Evolutionary conservation across 345 rosid species (phyloP).

Genomic region (Durio zibethinus): DNA sequence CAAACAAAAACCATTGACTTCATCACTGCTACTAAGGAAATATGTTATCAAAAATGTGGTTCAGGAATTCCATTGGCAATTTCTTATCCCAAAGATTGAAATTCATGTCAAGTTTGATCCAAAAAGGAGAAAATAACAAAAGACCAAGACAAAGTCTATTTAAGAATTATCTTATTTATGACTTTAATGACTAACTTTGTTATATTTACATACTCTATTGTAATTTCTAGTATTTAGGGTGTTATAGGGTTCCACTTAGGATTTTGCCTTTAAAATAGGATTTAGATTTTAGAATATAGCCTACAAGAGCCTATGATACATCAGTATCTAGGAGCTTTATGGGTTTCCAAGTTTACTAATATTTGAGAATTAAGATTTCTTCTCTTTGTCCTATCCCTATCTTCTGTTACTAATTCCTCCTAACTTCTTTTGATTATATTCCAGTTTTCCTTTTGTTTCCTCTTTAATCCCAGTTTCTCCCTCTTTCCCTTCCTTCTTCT

Average conservation of each 20-base stretch:
- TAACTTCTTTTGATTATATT: neutral
- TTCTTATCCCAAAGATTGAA: neutral
- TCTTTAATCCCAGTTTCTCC: neutral
- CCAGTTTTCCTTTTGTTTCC: neutral
- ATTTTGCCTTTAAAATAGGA: neutral
- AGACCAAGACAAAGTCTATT: neutral
- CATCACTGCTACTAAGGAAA: neutral
- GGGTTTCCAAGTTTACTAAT: neutral
- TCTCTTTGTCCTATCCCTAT: neutral
- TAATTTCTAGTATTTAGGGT: neutral
- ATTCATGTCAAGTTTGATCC: neutral
- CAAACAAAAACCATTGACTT: neutral
- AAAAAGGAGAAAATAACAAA: neutral
- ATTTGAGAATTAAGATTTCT: neutral
- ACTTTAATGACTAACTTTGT: neutral
- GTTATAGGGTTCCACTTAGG: neutral
- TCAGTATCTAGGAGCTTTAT: neutral
- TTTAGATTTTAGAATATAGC: neutral
- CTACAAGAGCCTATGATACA: neutral
- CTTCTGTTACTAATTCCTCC: neutral
- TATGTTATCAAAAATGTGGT: neutral
- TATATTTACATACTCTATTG: neutral
- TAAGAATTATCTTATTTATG: neutral
- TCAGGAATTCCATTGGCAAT: neutral
- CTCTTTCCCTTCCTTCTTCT: neutral